Evolutionary conservation across 257 asterid species (phyloP).

Genomic region (Osmanthus fragrans): DNA sequence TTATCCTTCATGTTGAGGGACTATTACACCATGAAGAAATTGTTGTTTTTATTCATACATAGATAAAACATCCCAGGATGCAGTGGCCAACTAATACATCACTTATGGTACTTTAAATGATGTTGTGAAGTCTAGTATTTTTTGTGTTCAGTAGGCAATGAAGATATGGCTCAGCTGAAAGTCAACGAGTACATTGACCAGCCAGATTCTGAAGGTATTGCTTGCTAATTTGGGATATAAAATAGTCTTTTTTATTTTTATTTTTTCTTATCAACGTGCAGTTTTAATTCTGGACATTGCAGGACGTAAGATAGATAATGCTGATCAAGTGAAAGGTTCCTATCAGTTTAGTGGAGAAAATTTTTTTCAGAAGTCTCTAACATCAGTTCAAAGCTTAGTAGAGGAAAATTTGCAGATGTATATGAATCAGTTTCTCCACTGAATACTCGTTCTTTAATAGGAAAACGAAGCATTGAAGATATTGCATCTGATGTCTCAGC

Average conservation of each 20-base stretch:
- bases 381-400: neutral
- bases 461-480: slow-evolving; percentile 54
- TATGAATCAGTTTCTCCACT: slow-evolving; percentile 49
- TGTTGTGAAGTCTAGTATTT: neutral
- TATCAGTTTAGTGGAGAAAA: neutral
- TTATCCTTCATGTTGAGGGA: neutral
- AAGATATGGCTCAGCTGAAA: slow-evolving; percentile 28
- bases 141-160: slow-evolving; percentile 22
- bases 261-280: neutral
- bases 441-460: slow-evolving; percentile 39
- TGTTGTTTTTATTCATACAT: neutral
- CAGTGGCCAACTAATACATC: neutral
- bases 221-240: neutral
- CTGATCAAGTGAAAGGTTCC: neutral
- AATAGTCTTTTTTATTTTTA: neutral
- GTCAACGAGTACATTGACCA: slow-evolving; percentile 21
- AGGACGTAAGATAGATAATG: neutral
- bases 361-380: neutral
- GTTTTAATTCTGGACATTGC: slow-evolving; percentile 2
- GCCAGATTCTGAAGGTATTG: slow-evolving; percentile 26
- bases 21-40: neutral
- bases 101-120: neutral
- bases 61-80: neutral
- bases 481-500: slow-evolving; percentile 40
- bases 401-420: slow-evolving; percentile 37